These are phyloP conservation scores for Coriaria nepalensis DNA, from an alignment of 306 rosid genomes.

Conservation along the genomic window DNA sequence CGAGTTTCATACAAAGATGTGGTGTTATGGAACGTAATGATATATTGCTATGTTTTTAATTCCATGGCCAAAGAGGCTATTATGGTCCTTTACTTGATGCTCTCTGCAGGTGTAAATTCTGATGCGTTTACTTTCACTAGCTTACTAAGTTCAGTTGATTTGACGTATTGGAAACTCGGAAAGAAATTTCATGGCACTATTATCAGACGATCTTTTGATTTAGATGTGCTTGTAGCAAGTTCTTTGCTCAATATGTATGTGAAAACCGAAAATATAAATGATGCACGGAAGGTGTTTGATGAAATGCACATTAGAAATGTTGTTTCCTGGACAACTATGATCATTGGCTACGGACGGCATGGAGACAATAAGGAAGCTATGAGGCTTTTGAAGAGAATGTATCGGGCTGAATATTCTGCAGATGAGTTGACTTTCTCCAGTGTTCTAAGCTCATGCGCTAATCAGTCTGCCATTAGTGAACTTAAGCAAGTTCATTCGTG, in stretches of 20 bases:
- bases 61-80: conserved; percentile 28
- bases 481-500: conserved; percentile 43
- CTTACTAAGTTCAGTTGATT: conserved; percentile 27
- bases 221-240: conserved; percentile 53
- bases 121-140: conserved; percentile 63
- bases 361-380: conserved; percentile 45
- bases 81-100: conserved; percentile 34
- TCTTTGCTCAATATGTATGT: conserved; percentile 53
- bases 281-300: conserved; percentile 35
- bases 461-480: conserved; percentile 29
- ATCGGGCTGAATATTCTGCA: conserved; percentile 24
- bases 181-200: conserved; percentile 38
- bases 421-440: conserved; percentile 65
- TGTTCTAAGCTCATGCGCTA: conserved; percentile 48
- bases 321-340: conserved; percentile 64
- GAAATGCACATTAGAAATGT: conserved; percentile 31
- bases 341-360: conserved; percentile 43
- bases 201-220: conserved; percentile 36
- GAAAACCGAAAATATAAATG: conserved; percentile 24
- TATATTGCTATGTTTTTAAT: conserved; percentile 44
- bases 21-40: conserved; percentile 77
- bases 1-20: conserved; percentile 28
- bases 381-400: conserved; percentile 45
- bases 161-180: conserved; percentile 30
- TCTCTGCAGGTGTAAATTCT: conserved; percentile 25